Evolutionary conservation across 2,329 filamentous ascomycete species (phyloP), one percentile per base, ranked within the genome.

Genomic region (Aureobasidium melanogenum): DNA sequence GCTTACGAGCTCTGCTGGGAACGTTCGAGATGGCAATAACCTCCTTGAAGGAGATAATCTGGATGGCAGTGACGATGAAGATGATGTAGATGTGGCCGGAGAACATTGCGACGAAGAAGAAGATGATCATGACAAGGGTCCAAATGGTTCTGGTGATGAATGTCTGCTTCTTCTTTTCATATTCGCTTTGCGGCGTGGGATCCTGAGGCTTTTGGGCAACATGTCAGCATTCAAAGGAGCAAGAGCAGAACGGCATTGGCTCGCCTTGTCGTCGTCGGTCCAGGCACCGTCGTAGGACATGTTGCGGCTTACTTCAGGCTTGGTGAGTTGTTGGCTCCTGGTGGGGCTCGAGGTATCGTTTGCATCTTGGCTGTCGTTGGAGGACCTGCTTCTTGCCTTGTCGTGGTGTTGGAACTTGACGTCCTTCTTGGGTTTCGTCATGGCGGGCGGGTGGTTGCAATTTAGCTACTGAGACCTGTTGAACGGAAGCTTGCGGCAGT

Each of bases 41-140:
- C 77, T 99, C 94, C 80, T 97, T 97, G 84, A 97, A 99, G 61
- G 90, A 97, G 68, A 99, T 84, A 73, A 99, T 93, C 77, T 99
- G 94, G 64, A 99, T 83, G 52, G 88, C 89, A 30, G 94, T 97
- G 68, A 97, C 89, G 72, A 97, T 86, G 69, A 86, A 86, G 72
- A 99, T 91, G 73, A 99, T 89, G 80, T 97, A 99, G 74, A 99
- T 91, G 77, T 99, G 94, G 64, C 94, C 94, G 70, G 92, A 90
- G 78, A 97, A 95, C 76, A 99, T 88, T 66, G 90, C 85, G 62
- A 84, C 82, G 76, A 97, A 97, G 82, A 99, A 99, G 70, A 85
- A 83, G 60, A 81, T 88, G 69, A 99, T 96, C 94, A 99, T 99
- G 77, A 96, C 87, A 66, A 99, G 87, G 3, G 91, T 97, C 94